A percentile compares a stretch with the other conserved stretches of the same genome.
Evolutionary conservation across 805 yeast genomes (phyloP).

Genomic region (Lipomyces yamadae): DNA sequence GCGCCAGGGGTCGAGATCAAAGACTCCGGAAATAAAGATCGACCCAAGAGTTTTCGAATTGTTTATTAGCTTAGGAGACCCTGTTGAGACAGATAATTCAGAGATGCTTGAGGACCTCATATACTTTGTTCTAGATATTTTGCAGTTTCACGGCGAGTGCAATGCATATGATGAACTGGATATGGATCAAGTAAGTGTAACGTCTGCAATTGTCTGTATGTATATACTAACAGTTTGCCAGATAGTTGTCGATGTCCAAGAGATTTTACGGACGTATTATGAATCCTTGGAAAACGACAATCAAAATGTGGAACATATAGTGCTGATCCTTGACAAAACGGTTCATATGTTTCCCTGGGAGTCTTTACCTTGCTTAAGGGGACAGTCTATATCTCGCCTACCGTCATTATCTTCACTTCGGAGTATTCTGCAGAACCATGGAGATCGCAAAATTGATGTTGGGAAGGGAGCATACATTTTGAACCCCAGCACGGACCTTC

Average conservation of each 20-base stretch:
- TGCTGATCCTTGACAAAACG: slow-evolving; percentile 68
- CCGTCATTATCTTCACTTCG: slow-evolving; percentile 63
- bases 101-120: slow-evolving; percentile 65
- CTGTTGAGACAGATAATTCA: slow-evolving; percentile 44
- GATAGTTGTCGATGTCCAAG: slow-evolving; percentile 58
- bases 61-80: slow-evolving; percentile 55
- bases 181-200: slow-evolving; percentile 48
- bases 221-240: slow-evolving; percentile 4
- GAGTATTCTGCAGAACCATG: slow-evolving; percentile 45
- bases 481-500: slow-evolving; percentile 82
- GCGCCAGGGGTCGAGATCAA: slow-evolving; percentile 28
- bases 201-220: not conserved
- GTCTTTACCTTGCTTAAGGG: slow-evolving; percentile 61
- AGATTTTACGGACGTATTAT: slow-evolving; percentile 40
- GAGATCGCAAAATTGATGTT: slow-evolving; percentile 3
- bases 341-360: slow-evolving; percentile 92
- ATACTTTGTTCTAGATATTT: slow-evolving; percentile 62
- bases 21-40: slow-evolving; percentile 43
- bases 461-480: slow-evolving; percentile 61
- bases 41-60: slow-evolving; percentile 57
- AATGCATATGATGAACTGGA: slow-evolving; percentile 71
- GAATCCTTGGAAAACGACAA: slow-evolving; percentile 21
- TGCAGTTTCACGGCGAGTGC: slow-evolving; percentile 65
- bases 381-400: slow-evolving; percentile 68
- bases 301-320: slow-evolving; percentile 55